Percentiles rank a stretch among this genome's conserved stretches.
phyloP scores from a whole-genome alignment of 1,139 yeast genomes.

The Magnusiomyces ingens region DNA sequence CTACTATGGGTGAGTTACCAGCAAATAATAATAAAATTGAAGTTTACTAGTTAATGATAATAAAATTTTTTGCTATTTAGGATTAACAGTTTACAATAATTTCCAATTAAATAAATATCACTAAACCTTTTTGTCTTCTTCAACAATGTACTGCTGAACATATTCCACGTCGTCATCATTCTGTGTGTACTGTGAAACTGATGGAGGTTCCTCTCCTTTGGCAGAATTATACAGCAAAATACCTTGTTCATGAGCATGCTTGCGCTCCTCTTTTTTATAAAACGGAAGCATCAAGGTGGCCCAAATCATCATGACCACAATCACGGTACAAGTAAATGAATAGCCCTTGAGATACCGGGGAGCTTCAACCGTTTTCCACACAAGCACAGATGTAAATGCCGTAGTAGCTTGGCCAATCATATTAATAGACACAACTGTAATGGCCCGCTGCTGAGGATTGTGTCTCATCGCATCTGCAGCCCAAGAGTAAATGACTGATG shows the following conservation, averaged over 20 bases:
- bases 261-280: slow-evolving; percentile 52
- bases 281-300: slow-evolving; percentile 48
- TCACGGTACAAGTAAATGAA: slow-evolving; percentile 49
- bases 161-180: too few relatives aligned
- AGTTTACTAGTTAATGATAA: too few relatives aligned
- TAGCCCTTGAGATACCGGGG: slow-evolving; percentile 49
- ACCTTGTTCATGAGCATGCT: slow-evolving; percentile 47
- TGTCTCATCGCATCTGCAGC: slow-evolving; percentile 7
- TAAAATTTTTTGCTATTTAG: too few relatives aligned
- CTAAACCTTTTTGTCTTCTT: too few relatives aligned
- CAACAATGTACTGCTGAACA: too few relatives aligned
- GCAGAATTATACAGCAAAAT: slow-evolving; percentile 19
- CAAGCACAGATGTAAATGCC: slow-evolving; percentile 21
- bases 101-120: too few relatives aligned
- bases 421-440: slow-evolving; percentile 30
- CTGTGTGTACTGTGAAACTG: background rate
- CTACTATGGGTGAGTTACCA: too few relatives aligned
- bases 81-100: too few relatives aligned
- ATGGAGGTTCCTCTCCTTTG: slow-evolving; percentile 6
- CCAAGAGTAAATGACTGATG: slow-evolving; percentile 19
- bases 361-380: slow-evolving; percentile 46
- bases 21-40: too few relatives aligned
- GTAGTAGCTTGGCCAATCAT: slow-evolving; percentile 9
- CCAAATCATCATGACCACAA: slow-evolving; percentile 40
- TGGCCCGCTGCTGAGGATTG: slow-evolving; percentile 22